A percentile compares a stretch with the other conserved stretches of the same genome.
Evolutionary conservation across 495 filamentous ascomycete genomes (phyloP).

Genomic region (Trichoderma erinaceum): DNA sequence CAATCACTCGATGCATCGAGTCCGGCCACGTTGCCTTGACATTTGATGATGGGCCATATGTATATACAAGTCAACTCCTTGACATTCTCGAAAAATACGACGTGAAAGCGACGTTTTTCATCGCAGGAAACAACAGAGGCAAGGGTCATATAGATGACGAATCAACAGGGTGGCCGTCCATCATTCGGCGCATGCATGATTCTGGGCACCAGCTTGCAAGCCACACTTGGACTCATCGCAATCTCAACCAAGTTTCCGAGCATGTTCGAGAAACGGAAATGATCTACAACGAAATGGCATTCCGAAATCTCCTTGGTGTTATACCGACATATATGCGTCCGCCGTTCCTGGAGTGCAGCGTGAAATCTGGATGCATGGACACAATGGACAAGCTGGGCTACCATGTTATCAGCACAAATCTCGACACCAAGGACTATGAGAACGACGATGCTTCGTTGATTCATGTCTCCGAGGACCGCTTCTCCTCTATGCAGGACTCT

Average conservation of each 20-base stretch:
- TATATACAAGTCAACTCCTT: constrained; percentile 56
- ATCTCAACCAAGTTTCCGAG: constrained; percentile 46
- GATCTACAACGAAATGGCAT: constrained; percentile 61
- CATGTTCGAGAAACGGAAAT: constrained; percentile 50
- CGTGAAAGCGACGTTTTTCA: constrained; percentile 64
- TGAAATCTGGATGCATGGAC: constrained; percentile 37
- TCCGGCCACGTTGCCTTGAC: constrained; percentile 50
- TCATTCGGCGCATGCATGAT: constrained; percentile 52
- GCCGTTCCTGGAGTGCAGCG: constrained; percentile 57
- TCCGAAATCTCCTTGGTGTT: constrained; percentile 61
- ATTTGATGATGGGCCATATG: constrained; percentile 61
- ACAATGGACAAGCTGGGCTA: constrained; percentile 54
- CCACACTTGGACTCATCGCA: constrained; percentile 67
- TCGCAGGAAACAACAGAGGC: constrained; percentile 59
- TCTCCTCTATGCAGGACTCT: constrained; percentile 30
- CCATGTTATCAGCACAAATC: constrained; percentile 57
- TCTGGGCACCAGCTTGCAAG: constrained; percentile 67
- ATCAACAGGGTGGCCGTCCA: constrained; percentile 35
- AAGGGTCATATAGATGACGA: constrained; percentile 36
- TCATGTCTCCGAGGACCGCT: constrained; percentile 57
- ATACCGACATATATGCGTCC: constrained; percentile 76
- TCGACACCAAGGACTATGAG: constrained; percentile 63
- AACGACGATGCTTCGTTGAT: constrained; percentile 49
- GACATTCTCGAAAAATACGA: constrained; percentile 53
- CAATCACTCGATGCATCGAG: background rate